A percentile compares a stretch with the other conserved stretches of the same genome.
These are phyloP conservation scores for Tulasnella sp. DNA, from an alignment of 768 basidiomycete species.

Conservation along the genomic window DNA sequence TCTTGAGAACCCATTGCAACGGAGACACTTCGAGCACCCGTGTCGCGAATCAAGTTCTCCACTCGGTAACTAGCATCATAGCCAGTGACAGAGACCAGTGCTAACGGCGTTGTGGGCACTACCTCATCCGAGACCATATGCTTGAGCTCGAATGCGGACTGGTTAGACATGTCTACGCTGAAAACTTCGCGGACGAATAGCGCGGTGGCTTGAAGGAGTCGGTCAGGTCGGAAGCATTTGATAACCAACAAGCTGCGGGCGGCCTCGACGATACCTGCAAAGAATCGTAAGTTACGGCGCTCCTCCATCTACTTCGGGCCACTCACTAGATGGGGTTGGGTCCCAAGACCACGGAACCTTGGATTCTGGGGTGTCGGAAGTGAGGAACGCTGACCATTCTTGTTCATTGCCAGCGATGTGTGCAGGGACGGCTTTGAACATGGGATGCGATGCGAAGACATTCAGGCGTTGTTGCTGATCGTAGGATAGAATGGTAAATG, in stretches of 20 bases:
- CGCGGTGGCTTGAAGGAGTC: conserved; percentile 74
- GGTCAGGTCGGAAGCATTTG: conserved; percentile 89
- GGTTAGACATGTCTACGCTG: conserved; percentile 64
- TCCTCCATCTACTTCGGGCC: background rate
- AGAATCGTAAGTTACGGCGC: conserved; percentile 9
- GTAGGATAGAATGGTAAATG: conserved; percentile 44
- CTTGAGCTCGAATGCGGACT: conserved; percentile 68
- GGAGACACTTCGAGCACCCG: conserved; percentile 67
- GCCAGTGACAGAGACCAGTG: conserved; percentile 87
- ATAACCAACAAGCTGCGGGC: conserved; percentile 70
- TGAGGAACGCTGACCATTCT: conserved; percentile 65
- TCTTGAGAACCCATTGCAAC: conserved; percentile 99
- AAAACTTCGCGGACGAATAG: conserved; percentile 70
- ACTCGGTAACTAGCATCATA: conserved; percentile 98
- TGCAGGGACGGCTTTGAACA: conserved; percentile 69
- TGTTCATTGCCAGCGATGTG: conserved; percentile 54
- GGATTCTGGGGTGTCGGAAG: conserved; percentile 57
- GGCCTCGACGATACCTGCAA: conserved; percentile 55
- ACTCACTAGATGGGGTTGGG: conserved; percentile 55
- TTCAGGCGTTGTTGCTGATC: conserved; percentile 66
- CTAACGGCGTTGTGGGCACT: conserved; percentile 70
- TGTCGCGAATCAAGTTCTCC: conserved; percentile 74
- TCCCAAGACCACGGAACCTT: conserved; percentile 74
- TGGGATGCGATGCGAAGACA: conserved; percentile 57
- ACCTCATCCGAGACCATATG: conserved; percentile 74